These are phyloP conservation scores for Phytophthora sp. DNA, from an alignment of 352 stramenopile genomes.

Conservation along the genomic window DNA sequence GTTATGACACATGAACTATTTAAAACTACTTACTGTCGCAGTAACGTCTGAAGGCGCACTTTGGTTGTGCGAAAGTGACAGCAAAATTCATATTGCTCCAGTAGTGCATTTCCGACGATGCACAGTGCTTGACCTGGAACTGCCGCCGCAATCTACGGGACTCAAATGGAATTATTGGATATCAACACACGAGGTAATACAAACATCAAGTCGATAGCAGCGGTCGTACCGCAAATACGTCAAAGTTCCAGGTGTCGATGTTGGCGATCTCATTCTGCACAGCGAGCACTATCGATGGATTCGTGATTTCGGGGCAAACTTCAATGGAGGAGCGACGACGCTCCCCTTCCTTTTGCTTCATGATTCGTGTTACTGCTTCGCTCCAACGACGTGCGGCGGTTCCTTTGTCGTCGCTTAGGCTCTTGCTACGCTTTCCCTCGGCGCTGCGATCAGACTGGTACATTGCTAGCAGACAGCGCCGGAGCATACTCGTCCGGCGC, in stretches of 20 bases:
- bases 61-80: slow-evolving; percentile 71
- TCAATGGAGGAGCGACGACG: slow-evolving; percentile 49
- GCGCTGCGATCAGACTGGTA: slow-evolving; percentile 47
- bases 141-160: slow-evolving; percentile 48
- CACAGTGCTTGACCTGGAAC: slow-evolving; percentile 63
- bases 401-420: slow-evolving; percentile 25
- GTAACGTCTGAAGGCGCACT: slow-evolving; percentile 54
- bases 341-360: slow-evolving; percentile 48
- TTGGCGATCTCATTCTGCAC: slow-evolving; percentile 63
- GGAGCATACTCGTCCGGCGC: slow-evolving; percentile 75
- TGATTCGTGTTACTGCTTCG: slow-evolving; percentile 38
- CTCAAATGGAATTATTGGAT: slow-evolving; percentile 4
- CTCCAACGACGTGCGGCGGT: slow-evolving; percentile 45
- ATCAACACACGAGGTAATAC: neutral
- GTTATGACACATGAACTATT: neutral
- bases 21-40: slow-evolving; percentile 66
- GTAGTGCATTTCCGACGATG: slow-evolving; percentile 77
- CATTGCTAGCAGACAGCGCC: slow-evolving; percentile 75
- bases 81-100: slow-evolving; percentile 74
- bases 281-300: slow-evolving; percentile 46
- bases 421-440: slow-evolving; percentile 32
- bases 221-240: slow-evolving; percentile 63
- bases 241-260: slow-evolving; percentile 72
- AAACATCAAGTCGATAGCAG: neutral
- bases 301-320: slow-evolving; percentile 62